Conservation (phyloP, 228 moss, liverwort and hornwort genomes). For the Sphagnum magellanicum region DNA sequence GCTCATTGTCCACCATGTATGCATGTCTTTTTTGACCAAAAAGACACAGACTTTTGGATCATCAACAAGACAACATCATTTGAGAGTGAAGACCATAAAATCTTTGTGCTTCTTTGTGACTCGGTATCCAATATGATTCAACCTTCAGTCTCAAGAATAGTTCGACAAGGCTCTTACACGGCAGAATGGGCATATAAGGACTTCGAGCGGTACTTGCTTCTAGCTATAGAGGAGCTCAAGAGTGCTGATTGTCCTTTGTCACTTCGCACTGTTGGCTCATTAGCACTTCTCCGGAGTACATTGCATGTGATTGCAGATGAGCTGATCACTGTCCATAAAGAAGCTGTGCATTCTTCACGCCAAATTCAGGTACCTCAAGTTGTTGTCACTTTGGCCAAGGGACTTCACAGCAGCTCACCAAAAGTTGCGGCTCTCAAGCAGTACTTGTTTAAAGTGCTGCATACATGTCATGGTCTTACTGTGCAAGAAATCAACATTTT, state of each 20-base stretch:
- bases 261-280: constrained; percentile 22
- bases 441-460: constrained; percentile 52
- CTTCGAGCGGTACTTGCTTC: constrained; percentile 18
- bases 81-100: constrained; percentile 14
- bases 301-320: constrained; percentile 38
- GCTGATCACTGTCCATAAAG: constrained; percentile 10
- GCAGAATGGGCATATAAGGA: constrained; percentile 27
- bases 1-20: constrained; percentile 24
- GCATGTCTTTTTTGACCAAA: constrained; percentile 20
- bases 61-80: background rate
- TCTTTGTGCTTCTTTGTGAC: constrained; percentile 37
- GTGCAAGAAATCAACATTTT: constrained; percentile 33
- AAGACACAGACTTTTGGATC: too few species aligned
- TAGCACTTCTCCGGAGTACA: constrained; percentile 30
- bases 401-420: constrained; percentile 1
- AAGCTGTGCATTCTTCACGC: constrained; percentile 5
- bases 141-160: constrained; percentile 9
- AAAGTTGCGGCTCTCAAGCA: constrained; percentile 28
- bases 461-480: constrained; percentile 39
- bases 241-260: constrained; percentile 16
- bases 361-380: constrained; percentile 6
- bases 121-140: constrained; percentile 27
- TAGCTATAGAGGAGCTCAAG: constrained; percentile 23
- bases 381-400: constrained; percentile 8
- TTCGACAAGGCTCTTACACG: constrained; percentile 21